Conservation (phyloP, 2,329 filamentous ascomycete genomes). For the Pestalotiopsis sp. region DNA sequence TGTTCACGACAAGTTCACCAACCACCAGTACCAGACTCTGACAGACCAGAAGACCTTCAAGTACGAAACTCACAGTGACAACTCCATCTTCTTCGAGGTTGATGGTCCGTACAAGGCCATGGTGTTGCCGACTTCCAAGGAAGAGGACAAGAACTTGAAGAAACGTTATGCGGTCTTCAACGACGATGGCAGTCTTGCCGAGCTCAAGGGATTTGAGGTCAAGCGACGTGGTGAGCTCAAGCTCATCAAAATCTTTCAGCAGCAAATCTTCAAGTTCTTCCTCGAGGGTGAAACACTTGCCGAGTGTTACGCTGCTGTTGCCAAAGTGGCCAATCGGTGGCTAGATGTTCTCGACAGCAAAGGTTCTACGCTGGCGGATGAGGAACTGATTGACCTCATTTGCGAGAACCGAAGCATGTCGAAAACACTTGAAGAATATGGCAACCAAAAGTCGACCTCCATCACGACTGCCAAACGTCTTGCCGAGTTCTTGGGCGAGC, state of each 20-base stretch:
- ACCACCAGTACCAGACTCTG: conserved; percentile 94
- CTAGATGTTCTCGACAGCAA: conserved; percentile 91
- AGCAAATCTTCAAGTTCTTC: conserved; percentile 99
- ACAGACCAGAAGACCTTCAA: conserved; percentile 77
- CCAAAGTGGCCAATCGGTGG: conserved; percentile 95
- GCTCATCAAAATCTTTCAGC: conserved; percentile 99
- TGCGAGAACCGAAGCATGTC: conserved; percentile 98
- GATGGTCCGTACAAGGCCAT: conserved; percentile 97
- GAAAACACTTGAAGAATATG: conserved; percentile 96
- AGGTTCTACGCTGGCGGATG: conserved; percentile 87
- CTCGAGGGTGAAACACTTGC: conserved; percentile 84
- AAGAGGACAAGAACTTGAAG: conserved; percentile 99
- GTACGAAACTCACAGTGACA: conserved; percentile 97
- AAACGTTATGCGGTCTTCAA: conserved; percentile 99
- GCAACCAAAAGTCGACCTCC: conserved; percentile 94
- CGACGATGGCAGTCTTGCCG: conserved; percentile 91
- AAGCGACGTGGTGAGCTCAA: conserved; percentile 98
- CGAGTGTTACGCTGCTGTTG: conserved; percentile 89
- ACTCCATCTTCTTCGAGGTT: conserved; percentile 99
- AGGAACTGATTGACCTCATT: conserved; percentile 99
- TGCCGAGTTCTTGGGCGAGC: conserved; percentile 93
- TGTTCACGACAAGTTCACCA: conserved; percentile 92
- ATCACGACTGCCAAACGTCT: conserved; percentile 96
- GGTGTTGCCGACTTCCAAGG: conserved; percentile 95
- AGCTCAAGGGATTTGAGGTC: conserved; percentile 96